These are phyloP conservation scores for Thalassiosira delicatula DNA, from an alignment of 352 stramenopile genomes.

Conservation along the genomic window DNA sequence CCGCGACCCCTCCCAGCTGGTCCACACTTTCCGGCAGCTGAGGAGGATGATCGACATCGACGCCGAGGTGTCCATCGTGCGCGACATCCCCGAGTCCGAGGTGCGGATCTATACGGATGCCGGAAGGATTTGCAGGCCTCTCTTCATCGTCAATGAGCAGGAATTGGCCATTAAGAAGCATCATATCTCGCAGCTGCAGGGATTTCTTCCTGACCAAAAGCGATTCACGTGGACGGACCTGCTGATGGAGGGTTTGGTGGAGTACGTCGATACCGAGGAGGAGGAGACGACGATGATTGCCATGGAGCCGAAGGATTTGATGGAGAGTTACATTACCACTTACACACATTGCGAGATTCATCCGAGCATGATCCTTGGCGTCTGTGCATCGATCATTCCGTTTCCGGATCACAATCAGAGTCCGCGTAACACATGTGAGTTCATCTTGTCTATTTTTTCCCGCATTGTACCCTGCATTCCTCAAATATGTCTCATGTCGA, in stretches of 20 bases:
- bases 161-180: slow-evolving; percentile 96
- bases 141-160: slow-evolving; percentile 97
- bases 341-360: slow-evolving; percentile 99
- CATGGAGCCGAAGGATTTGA: slow-evolving; percentile 95
- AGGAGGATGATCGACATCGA: slow-evolving; percentile 97
- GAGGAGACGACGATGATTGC: slow-evolving; percentile 99
- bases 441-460: not conserved
- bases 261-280: slow-evolving; percentile 99
- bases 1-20: slow-evolving; percentile 92
- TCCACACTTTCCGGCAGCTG: slow-evolving; percentile 93
- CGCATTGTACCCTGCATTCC: slow-evolving; percentile 6
- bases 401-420: slow-evolving; percentile 99
- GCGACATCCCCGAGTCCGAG: slow-evolving; percentile 97
- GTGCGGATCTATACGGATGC: slow-evolving; percentile 99
- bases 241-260: slow-evolving; percentile 93
- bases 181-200: slow-evolving; percentile 95
- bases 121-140: slow-evolving; percentile 96
- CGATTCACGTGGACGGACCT: slow-evolving; percentile 85
- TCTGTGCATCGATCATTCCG: slow-evolving; percentile 99
- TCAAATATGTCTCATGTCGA: not conserved
- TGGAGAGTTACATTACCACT: slow-evolving; percentile 86
- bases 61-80: slow-evolving; percentile 97
- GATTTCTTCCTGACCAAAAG: slow-evolving; percentile 69
- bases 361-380: slow-evolving; percentile 98
- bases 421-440: slow-evolving; percentile 98